Conservation (phyloP, 176 grass and related monocot genomes). For the Aegilops bicornis region DNA sequence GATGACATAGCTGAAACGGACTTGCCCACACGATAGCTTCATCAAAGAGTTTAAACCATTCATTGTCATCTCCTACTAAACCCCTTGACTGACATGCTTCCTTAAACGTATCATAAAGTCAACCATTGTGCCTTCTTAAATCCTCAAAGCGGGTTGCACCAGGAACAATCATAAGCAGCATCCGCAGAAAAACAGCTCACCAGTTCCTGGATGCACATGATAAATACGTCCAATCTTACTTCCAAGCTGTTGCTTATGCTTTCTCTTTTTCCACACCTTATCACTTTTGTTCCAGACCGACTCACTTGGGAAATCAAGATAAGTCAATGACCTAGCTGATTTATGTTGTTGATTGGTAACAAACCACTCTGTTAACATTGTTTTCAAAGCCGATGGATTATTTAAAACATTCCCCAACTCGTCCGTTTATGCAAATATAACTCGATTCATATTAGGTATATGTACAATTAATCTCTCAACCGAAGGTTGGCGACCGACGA, state of each 20-base stretch:
- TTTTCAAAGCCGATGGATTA: rapidly evolving
- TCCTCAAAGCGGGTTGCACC: background rate
- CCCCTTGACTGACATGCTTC: background rate
- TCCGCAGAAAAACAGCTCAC: too few relatives aligned
- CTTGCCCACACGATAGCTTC: background rate
- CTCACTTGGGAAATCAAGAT: background rate
- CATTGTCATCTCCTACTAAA: background rate
- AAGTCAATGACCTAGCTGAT: background rate
- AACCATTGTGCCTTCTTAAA: background rate
- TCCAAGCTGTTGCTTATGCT: background rate
- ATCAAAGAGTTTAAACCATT: background rate
- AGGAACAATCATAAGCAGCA: too few relatives aligned
- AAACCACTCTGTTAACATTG: background rate
- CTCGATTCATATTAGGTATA: too few relatives aligned
- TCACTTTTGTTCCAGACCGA: background rate
- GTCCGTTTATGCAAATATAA: too few relatives aligned
- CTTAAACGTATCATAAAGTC: background rate
- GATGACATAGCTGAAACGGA: background rate
- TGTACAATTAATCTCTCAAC: too few relatives aligned
- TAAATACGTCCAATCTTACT: background rate
- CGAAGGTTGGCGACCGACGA: too few relatives aligned
- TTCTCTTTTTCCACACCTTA: background rate
- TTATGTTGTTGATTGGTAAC: background rate
- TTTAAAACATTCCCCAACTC: background rate
- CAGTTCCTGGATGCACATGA: background rate